Evolutionary conservation across 1,139 yeast species (phyloP), one percentile per base, ranked within the genome.

Genomic region (Saccharomyces hybrid): DNA sequence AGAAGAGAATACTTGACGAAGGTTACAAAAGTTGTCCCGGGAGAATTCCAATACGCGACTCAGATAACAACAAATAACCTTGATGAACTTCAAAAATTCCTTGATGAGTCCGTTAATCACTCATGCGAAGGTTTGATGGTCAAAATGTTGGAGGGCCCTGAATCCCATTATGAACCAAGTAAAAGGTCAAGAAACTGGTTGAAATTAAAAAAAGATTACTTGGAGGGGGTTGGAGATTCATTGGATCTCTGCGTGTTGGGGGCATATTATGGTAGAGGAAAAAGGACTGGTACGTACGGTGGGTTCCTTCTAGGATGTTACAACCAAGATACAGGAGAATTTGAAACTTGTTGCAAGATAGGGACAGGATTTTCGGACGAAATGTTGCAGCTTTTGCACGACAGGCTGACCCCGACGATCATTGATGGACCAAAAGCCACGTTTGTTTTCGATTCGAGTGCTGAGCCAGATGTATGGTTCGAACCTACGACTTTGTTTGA

Each of bases 291-390:
- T 26, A 79, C 85, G 55, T 93, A 91, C 69, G 99, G 99, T 52
- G 99, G 98, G 2, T 93, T 89, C 66, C 72, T 93, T 44, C 75
- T 95, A 54, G 99, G 96, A 0, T 84, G 95, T 46, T 91, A 89
- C 68, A 91, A 93, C 65, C 82, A 83, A 52, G 96, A 91, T 58
- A 80, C 89, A 0, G 98, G 95, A 25, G 97, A 90, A 63, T 89
- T 82, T 66, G 99, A 93, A 68, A 88, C 97, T 0, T 86, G 96
- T 48, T 93, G 99, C 73, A 93, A 95, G 69, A 91, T 95, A 54
- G 99, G 99, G 48, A 95, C 99, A 0, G 99, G 99, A 0, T 93
- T 93, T 68, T 82, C 91, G 44, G 99, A 93, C 60, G 97, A 88
- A 59, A 80, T 84, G 64, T 76, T 93, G 56, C 80, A 80, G 38